phyloP scores from a whole-genome alignment of 192 early-diverging fungal genomes.

The Coemansia sp. region DNA sequence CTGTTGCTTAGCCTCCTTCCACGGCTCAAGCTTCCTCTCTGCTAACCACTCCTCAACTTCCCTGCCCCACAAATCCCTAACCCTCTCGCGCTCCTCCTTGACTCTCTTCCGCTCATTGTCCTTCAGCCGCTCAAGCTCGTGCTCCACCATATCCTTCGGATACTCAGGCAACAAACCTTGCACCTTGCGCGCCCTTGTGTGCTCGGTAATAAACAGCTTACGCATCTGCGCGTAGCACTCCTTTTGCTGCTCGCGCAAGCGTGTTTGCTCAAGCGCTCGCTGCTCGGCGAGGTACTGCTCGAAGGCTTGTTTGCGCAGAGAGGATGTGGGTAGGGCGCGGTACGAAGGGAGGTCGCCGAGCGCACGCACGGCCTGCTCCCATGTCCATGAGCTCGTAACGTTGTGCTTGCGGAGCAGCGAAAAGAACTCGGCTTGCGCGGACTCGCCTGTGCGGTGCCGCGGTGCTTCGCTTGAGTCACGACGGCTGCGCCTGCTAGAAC shows the following conservation, averaged over 20 bases:
- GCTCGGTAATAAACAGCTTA: conserved; percentile 51
- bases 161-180: conserved; percentile 59
- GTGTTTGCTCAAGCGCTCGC: conserved; percentile 55
- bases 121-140: conserved; percentile 58
- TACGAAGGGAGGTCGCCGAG: conserved; percentile 84
- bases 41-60: no score
- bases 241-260: conserved; percentile 15
- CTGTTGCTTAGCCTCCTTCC: no score
- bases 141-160: conserved; percentile 61
- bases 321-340: conserved; percentile 70
- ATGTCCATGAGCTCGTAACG: conserved; percentile 80
- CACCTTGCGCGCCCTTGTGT: conserved; percentile 54
- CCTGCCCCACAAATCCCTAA: no score
- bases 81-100: no score
- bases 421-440: conserved; percentile 78
- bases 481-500: no score
- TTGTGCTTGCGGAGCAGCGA: conserved; percentile 68
- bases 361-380: conserved; percentile 89
- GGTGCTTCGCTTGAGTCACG: no score
- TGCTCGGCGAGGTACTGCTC: conserved; percentile 57
- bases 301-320: conserved; percentile 83
- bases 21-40: no score
- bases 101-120: conserved; percentile 73
- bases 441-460: conserved; percentile 74
- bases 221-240: conserved; percentile 59